Evolutionary conservation across 345 rosid species (phyloP).

Genomic region (Salix purpurea): DNA sequence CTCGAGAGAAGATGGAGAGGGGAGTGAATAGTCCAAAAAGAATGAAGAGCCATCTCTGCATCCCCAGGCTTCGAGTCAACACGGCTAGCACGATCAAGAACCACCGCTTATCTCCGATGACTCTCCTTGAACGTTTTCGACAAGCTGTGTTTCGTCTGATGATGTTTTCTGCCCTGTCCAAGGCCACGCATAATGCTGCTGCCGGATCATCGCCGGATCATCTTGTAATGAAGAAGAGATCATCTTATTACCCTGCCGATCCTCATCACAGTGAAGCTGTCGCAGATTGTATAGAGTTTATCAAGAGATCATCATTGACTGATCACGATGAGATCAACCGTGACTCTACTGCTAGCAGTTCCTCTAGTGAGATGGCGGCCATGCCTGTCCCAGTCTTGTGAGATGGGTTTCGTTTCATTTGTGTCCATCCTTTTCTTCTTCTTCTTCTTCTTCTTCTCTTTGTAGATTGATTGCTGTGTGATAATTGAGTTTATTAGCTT

Average conservation of each 20-base stretch:
- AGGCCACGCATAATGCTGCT: slow-evolving; percentile 14
- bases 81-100: slow-evolving; percentile 10
- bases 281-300: slow-evolving; percentile 80
- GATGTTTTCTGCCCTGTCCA: slow-evolving; percentile 67
- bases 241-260: slow-evolving; percentile 32
- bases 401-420: neutral
- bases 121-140: slow-evolving; percentile 52
- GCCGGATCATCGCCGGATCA: neutral
- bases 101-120: slow-evolving; percentile 34
- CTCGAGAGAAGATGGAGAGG: slow-evolving; percentile 19
- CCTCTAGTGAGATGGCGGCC: slow-evolving; percentile 14
- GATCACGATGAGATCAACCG: slow-evolving; percentile 7
- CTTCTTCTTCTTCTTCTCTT: no score
- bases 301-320: slow-evolving; percentile 45
- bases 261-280: slow-evolving; percentile 61
- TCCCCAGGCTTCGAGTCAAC: slow-evolving; percentile 41
- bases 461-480: neutral
- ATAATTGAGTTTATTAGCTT: neutral
- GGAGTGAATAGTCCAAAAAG: slow-evolving; percentile 1
- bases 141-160: slow-evolving; percentile 60
- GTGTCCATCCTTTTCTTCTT: no score
- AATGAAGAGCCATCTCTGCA: slow-evolving; percentile 38
- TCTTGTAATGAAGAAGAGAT: neutral
- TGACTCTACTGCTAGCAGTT: neutral
- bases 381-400: slow-evolving; percentile 29